Conservation (phyloP, 2,329 filamentous ascomycete genomes). For the Nothopassalora personata region DNA sequence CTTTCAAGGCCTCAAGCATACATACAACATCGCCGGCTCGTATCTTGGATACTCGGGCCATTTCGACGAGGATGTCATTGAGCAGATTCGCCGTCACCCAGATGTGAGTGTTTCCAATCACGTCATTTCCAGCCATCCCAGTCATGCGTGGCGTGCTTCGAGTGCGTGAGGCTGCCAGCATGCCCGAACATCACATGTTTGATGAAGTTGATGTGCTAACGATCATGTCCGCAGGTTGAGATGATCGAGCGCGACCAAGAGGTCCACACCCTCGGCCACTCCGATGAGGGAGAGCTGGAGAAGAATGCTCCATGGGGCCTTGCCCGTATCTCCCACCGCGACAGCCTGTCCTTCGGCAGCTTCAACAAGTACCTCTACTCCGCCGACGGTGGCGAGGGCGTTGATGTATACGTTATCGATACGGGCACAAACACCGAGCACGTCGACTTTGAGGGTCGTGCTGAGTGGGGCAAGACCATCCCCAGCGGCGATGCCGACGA, state of each 20-base stretch:
- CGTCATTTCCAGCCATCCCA: neutral
- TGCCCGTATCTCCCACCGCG: slow-evolving; percentile 93
- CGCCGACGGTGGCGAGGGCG: slow-evolving; percentile 85
- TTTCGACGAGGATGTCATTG: slow-evolving; percentile 88
- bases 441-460: slow-evolving; percentile 95
- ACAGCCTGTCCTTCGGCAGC: slow-evolving; percentile 77
- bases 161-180: neutral
- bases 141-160: neutral
- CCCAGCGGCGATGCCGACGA: slow-evolving; percentile 75
- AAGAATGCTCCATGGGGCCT: slow-evolving; percentile 98
- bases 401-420: slow-evolving; percentile 98
- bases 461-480: slow-evolving; percentile 95
- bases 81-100: slow-evolving; percentile 88
- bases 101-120: slow-evolving; percentile 67
- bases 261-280: slow-evolving; percentile 68
- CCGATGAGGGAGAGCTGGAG: slow-evolving; percentile 57
- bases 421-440: slow-evolving; percentile 91
- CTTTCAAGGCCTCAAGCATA: slow-evolving; percentile 89
- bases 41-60: slow-evolving; percentile 93
- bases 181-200: neutral
- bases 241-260: slow-evolving; percentile 93
- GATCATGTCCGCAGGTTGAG: slow-evolving; percentile 63
- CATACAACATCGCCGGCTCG: slow-evolving; percentile 79
- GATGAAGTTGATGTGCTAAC: neutral
- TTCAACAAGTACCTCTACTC: slow-evolving; percentile 99